phyloP scores from a whole-genome alignment of 768 basidiomycete genomes.

The Leccinum aurantiacum region DNA sequence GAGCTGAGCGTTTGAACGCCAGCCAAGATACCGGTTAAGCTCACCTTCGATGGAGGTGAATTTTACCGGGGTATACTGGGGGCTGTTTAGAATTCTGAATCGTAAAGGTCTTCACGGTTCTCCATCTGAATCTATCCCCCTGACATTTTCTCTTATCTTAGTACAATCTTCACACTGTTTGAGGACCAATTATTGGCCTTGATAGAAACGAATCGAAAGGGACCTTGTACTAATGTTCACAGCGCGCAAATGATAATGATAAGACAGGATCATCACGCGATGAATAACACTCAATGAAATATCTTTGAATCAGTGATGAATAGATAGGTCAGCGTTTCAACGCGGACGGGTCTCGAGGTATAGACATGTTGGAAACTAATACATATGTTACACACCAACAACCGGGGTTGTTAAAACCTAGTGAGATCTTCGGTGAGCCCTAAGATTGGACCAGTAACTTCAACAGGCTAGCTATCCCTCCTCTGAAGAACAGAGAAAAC shows the following conservation, averaged over 20 bases:
- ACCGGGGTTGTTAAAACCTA: background rate
- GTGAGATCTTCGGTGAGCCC: background rate
- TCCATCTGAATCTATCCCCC: background rate
- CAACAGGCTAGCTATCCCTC: conserved; percentile 6
- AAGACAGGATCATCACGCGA: no score
- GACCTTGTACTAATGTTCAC: background rate
- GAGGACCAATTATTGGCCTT: background rate
- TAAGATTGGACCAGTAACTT: background rate
- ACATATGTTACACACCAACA: background rate
- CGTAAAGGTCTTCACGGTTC: background rate
- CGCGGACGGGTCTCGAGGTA: background rate
- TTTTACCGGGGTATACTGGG: background rate
- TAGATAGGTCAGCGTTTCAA: background rate
- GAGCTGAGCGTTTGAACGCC: conserved; percentile 30
- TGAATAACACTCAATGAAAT: background rate
- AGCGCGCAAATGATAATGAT: background rate
- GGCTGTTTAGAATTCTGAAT: background rate
- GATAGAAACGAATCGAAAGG: background rate
- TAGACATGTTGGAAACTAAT: background rate
- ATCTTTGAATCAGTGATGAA: background rate
- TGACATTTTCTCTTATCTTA: background rate
- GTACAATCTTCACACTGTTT: background rate
- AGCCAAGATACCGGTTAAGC: background rate
- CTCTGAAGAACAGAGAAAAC: conserved; percentile 16
- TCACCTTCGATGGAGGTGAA: background rate